Percentiles rank a stretch among this genome's conserved stretches.
Conservation (phyloP, 2,329 filamentous ascomycete genomes). For the Fusarium paranaense region DNA sequence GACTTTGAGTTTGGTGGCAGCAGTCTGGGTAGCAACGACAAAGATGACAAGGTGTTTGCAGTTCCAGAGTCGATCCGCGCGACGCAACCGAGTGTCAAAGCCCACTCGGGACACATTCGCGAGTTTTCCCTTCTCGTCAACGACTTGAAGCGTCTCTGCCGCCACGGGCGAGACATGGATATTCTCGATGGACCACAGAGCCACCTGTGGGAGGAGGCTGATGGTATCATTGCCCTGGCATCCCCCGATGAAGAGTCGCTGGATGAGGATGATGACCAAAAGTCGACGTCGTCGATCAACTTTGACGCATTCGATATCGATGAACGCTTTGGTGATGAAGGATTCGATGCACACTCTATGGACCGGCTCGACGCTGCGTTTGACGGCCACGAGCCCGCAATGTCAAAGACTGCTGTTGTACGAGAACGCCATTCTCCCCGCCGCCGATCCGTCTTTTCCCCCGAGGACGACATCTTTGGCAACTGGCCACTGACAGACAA, state of each 20-base stretch:
- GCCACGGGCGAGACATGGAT: constrained; percentile 75
- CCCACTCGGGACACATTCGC: constrained; percentile 84
- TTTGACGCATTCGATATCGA: constrained; percentile 56
- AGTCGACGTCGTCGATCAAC: constrained; percentile 54
- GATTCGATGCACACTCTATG: constrained; percentile 59
- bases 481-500: constrained; percentile 58
- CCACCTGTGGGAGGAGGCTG: constrained; percentile 81
- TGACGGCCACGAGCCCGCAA: constrained; percentile 55
- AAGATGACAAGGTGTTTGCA: constrained; percentile 50
- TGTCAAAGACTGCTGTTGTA: constrained; percentile 64
- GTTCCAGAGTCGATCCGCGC: constrained; percentile 83
- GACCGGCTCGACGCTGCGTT: constrained; percentile 58
- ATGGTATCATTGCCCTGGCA: constrained; percentile 88
- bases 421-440: constrained; percentile 65
- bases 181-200: constrained; percentile 71
- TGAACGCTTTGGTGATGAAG: constrained; percentile 59
- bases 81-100: constrained; percentile 83
- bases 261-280: constrained; percentile 51
- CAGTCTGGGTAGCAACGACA: constrained; percentile 52
- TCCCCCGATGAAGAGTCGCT: constrained; percentile 72
- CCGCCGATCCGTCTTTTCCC: constrained; percentile 72
- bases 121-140: constrained; percentile 86
- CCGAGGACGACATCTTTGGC: constrained; percentile 75
- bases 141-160: constrained; percentile 81
- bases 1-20: constrained; percentile 81